Evolutionary conservation across 2,329 filamentous ascomycete species (phyloP).

Genomic region (Akanthomyces dipterigenus): DNA sequence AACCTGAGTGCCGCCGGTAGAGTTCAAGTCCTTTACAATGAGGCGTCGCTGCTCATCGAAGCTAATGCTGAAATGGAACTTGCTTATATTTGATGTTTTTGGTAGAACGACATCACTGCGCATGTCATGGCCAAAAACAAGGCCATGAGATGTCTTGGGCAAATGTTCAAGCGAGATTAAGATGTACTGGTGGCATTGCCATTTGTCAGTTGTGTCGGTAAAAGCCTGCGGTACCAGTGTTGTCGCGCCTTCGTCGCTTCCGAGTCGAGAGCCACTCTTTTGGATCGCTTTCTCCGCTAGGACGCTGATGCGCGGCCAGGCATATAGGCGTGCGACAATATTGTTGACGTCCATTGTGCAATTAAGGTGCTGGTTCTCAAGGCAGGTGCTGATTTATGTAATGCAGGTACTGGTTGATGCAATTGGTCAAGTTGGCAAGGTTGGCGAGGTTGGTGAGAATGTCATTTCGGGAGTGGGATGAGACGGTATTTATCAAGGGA

Average conservation of each 20-base stretch:
- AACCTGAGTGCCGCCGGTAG: not conserved
- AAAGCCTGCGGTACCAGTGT: not conserved
- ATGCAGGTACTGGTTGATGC: not conserved
- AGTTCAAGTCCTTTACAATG: not conserved
- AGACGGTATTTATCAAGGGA: too few relatives aligned
- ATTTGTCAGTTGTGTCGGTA: too few relatives aligned
- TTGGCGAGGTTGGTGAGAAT: not conserved
- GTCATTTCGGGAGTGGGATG: not conserved
- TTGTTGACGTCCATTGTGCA: not conserved
- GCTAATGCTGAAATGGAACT: not conserved
- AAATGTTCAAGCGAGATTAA: not conserved
- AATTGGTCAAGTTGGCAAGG: too few relatives aligned
- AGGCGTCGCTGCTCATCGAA: not conserved
- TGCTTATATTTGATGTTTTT: not conserved
- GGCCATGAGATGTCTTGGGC: not conserved
- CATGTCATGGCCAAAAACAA: not conserved
- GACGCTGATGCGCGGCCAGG: not conserved
- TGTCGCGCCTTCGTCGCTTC: not conserved
- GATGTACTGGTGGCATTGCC: not conserved
- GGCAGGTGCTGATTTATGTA: too few relatives aligned
- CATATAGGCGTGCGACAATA: not conserved
- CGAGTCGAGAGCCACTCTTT: not conserved
- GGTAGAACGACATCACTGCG: not conserved
- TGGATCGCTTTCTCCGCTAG: not conserved
- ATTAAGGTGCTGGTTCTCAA: not conserved